Conservation (phyloP, 164 flowering plant species). For the Santalum album region DNA sequence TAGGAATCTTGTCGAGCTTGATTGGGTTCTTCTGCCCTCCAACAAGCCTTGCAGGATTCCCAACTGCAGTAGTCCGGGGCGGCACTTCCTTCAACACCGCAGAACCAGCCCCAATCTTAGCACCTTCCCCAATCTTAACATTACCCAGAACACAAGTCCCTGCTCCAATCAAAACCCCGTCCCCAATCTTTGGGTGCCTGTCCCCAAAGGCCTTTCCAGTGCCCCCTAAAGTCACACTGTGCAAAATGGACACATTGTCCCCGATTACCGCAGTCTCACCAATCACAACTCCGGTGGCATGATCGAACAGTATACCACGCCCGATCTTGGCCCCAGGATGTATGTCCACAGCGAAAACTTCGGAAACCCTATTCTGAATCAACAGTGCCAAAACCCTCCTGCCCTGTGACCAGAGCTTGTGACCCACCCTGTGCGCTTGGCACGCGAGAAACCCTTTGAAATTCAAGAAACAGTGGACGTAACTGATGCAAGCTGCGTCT, state of each 20-base stretch:
- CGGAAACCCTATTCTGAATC: constrained; percentile 62
- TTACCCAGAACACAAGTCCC: constrained; percentile 68
- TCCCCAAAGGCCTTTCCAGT: constrained; percentile 66
- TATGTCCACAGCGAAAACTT: constrained; percentile 63
- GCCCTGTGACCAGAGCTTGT: constrained; percentile 53
- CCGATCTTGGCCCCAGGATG: constrained; percentile 86
- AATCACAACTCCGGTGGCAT: constrained; percentile 68
- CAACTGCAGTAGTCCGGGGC: constrained; percentile 61
- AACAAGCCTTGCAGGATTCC: constrained; percentile 64
- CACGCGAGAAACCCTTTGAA: constrained; percentile 71
- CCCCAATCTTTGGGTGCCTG: constrained; percentile 72
- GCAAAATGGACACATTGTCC: constrained; percentile 63
- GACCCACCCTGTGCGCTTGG: constrained; percentile 59
- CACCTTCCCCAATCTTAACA: constrained; percentile 65
- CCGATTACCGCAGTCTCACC: constrained; percentile 79
- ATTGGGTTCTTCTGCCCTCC: constrained; percentile 61
- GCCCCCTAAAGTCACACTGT: constrained; percentile 71
- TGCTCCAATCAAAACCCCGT: constrained; percentile 80
- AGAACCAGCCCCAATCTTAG: constrained; percentile 77
- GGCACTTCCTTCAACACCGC: constrained; percentile 69
- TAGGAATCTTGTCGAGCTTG: constrained; percentile 44
- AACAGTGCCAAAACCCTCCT: constrained; percentile 43
- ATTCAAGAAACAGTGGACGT: constrained; percentile 57
- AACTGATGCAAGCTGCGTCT: constrained; percentile 68
- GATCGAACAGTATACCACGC: constrained; percentile 60